Evolutionary conservation across 345 rosid species (phyloP).

Genomic region (Limnanthes douglasii): DNA sequence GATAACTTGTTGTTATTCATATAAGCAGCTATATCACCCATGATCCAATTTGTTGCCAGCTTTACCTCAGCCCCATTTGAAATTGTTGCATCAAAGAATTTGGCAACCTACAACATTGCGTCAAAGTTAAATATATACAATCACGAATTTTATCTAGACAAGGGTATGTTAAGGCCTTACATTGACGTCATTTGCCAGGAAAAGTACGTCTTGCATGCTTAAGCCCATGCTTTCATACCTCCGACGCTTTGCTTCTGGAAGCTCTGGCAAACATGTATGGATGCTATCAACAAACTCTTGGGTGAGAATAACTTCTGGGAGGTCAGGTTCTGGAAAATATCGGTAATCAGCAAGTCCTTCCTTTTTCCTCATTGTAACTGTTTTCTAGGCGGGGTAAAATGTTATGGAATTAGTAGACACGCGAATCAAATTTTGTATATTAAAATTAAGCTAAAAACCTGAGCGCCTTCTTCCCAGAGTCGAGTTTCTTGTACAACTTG

Average conservation of each 20-base stretch:
- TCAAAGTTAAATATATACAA: conserved; percentile 4
- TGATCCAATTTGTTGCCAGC: conserved; percentile 77
- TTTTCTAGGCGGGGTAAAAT: conserved; percentile 36
- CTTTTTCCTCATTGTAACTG: conserved; percentile 90
- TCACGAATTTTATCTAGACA: not conserved
- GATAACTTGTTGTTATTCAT: conserved; percentile 75
- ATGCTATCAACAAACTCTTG: conserved; percentile 52
- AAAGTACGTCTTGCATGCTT: conserved; percentile 85
- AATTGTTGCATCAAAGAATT: conserved; percentile 69
- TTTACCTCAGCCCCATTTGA: conserved; percentile 69
- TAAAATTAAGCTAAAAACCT: conserved; percentile 24
- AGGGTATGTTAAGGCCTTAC: conserved; percentile 26
- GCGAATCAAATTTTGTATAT: conserved; percentile 3
- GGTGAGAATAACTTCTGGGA: conserved; percentile 69
- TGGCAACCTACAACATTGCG: conserved; percentile 47
- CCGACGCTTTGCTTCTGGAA: conserved; percentile 80
- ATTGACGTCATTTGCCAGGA: conserved; percentile 72
- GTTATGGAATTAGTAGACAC: conserved; percentile 8
- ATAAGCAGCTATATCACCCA: conserved; percentile 87
- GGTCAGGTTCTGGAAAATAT: conserved; percentile 94
- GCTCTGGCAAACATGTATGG: conserved; percentile 54
- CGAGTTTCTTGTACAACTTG: conserved; percentile 85
- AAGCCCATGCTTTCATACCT: conserved; percentile 80
- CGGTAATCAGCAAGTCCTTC: conserved; percentile 95
- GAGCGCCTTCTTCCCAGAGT: conserved; percentile 93